These are phyloP conservation scores for Circinella umbellata DNA, from an alignment of 371 early-diverging fungal species.

Conservation along the genomic window DNA sequence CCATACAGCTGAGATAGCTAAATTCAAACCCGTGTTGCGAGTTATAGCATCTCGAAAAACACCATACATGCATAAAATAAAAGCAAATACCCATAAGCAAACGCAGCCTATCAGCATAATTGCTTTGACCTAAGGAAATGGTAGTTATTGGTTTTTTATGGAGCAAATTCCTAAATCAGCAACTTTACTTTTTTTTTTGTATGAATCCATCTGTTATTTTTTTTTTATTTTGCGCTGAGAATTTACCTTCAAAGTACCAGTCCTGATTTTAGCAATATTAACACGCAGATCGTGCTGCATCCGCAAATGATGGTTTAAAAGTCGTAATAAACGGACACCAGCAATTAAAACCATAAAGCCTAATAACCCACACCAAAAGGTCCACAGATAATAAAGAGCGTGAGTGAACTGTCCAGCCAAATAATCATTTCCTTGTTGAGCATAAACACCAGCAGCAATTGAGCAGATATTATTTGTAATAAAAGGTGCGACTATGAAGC, in stretches of 20 bases:
- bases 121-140: slow-evolving; percentile 14
- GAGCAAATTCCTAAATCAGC: too few relatives aligned
- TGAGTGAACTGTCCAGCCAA: slow-evolving; percentile 31
- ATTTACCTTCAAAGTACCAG: slow-evolving; percentile 31
- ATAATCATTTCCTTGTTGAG: slow-evolving; percentile 25
- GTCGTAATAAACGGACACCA: slow-evolving; percentile 27
- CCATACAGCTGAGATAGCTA: slow-evolving; percentile 31
- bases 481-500: slow-evolving; percentile 29
- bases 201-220: too few relatives aligned
- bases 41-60: slow-evolving; percentile 24
- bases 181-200: too few relatives aligned
- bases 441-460: slow-evolving; percentile 34
- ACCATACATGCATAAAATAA: slow-evolving; percentile 32
- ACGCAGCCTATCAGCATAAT: slow-evolving; percentile 25
- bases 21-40: slow-evolving; percentile 17
- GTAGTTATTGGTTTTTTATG: too few relatives aligned
- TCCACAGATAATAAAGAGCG: slow-evolving; percentile 37
- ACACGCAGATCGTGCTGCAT: slow-evolving; percentile 25
- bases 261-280: slow-evolving; percentile 32
- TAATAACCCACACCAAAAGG: slow-evolving; percentile 28
- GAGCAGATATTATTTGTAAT: slow-evolving; percentile 42
- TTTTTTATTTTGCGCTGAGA: too few relatives aligned
- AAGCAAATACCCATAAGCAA: slow-evolving; percentile 29
- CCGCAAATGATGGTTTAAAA: slow-evolving; percentile 28
- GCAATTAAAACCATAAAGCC: slow-evolving; percentile 29